Conservation (phyloP, 768 basidiomycete genomes). For the Lyophyllum decastes region DNA sequence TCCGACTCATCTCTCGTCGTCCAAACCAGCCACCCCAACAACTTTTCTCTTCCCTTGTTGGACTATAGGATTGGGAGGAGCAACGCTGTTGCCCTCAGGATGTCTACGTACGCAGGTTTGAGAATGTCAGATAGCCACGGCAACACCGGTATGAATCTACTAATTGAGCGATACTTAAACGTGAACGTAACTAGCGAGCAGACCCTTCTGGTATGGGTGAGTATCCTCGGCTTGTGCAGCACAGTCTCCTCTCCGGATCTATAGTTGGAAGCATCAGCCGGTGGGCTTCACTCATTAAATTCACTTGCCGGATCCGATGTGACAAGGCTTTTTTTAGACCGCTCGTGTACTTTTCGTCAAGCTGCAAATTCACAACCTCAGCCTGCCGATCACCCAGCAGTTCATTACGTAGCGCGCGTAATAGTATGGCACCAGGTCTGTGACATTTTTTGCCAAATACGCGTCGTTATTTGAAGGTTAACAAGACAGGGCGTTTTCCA, state of each 20-base stretch:
- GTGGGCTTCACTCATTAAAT: background rate
- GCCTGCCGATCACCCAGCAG: background rate
- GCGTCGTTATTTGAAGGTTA: slow-evolving; percentile 11
- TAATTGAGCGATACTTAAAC: slow-evolving; percentile 20
- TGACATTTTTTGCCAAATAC: background rate
- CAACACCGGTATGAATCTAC: slow-evolving; percentile 6
- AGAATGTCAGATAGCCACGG: background rate
- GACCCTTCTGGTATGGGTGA: background rate
- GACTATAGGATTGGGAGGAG: background rate
- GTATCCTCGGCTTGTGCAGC: too few species aligned
- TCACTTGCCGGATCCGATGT: slow-evolving; percentile 3
- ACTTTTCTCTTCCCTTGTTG: too few species aligned
- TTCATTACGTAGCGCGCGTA: background rate
- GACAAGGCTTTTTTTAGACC: slow-evolving; percentile 9
- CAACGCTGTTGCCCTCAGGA: background rate
- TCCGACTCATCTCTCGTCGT: too few species aligned
- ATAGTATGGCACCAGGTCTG: background rate
- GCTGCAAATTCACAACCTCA: too few species aligned
- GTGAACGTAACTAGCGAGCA: background rate
- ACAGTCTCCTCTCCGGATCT: slow-evolving; percentile 2
- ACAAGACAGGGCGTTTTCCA: too few species aligned
- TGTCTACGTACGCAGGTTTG: background rate
- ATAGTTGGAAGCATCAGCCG: background rate
- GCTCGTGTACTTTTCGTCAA: slow-evolving; percentile 3
- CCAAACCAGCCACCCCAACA: too few species aligned